A percentile compares a stretch with the other conserved stretches of the same genome.
Conservation (phyloP, 225 moss, liverwort and hornwort genomes). For the Asterella californica region DNA sequence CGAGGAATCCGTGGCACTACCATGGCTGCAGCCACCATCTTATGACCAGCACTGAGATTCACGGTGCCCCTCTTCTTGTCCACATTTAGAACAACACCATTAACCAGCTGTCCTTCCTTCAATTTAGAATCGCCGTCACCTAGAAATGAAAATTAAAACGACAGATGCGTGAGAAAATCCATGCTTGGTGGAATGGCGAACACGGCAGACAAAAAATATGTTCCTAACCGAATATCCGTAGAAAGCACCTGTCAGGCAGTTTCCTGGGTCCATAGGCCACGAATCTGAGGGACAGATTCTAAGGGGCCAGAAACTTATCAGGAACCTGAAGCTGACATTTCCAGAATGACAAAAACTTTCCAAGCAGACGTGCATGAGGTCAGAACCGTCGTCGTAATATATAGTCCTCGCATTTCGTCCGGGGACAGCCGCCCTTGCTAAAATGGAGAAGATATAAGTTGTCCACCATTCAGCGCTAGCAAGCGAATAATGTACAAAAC, state of each 20-base stretch:
- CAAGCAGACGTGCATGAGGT: no score
- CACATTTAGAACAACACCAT: constrained; percentile 72
- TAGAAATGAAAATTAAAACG: constrained; percentile 10
- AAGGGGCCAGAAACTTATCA: no score
- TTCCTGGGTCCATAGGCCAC: no score
- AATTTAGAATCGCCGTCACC: constrained; percentile 52
- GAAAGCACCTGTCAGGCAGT: no score
- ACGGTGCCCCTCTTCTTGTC: constrained; percentile 81
- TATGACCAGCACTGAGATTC: constrained; percentile 63
- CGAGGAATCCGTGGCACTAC: constrained; percentile 34
- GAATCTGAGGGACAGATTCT: no score
- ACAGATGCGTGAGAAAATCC: background rate
- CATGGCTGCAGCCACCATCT: constrained; percentile 55
- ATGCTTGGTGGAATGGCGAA: background rate
- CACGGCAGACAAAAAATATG: background rate
- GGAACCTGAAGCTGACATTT: no score
- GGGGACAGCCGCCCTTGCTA: no score
- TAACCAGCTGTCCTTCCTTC: constrained; percentile 72
- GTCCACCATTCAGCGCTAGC: background rate
- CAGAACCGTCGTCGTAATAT: no score
- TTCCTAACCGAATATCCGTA: background rate
- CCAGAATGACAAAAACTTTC: no score
- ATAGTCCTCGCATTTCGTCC: no score
- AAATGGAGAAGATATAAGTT: background rate
- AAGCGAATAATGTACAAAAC: background rate